Evolutionary conservation across 345 rosid species (phyloP).

Genomic region (Salix dunnii): DNA sequence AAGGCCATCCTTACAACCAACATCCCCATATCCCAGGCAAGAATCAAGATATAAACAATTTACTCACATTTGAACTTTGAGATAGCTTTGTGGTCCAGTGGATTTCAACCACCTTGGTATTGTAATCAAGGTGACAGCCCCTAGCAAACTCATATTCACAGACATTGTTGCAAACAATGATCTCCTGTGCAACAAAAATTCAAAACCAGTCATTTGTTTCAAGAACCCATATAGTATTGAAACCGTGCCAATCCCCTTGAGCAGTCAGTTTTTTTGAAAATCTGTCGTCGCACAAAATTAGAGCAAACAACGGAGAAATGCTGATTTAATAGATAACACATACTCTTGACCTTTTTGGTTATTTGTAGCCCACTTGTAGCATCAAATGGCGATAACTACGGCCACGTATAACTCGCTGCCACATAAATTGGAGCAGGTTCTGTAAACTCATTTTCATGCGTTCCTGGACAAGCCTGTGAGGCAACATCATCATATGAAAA

Average conservation of each 20-base stretch:
- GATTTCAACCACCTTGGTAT: not conserved
- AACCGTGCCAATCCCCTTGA: not conserved
- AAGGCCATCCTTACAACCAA: not conserved
- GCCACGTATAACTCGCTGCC: constrained; percentile 78
- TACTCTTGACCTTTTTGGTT: constrained; percentile 19
- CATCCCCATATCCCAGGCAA: not conserved
- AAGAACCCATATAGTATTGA: not conserved
- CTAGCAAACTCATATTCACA: not conserved
- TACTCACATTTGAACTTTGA: not conserved
- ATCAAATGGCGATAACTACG: constrained; percentile 91
- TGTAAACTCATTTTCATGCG: constrained; percentile 54
- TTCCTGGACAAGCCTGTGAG: constrained; percentile 77
- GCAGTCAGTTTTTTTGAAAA: not conserved
- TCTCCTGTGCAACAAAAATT: constrained; percentile 4
- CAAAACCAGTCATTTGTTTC: not conserved
- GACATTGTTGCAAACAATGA: not conserved
- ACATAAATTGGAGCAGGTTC: constrained; percentile 41
- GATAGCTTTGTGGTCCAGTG: constrained; percentile 1
- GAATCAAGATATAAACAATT: not conserved
- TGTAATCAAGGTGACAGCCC: not conserved
- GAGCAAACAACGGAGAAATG: not conserved
- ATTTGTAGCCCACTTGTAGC: constrained; percentile 56
- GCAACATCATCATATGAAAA: constrained; percentile 12
- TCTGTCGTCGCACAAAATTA: not conserved
- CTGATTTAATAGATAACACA: not conserved